Percentiles rank a stretch among this genome's conserved stretches.
Conservation (phyloP, 2,329 filamentous ascomycete genomes). For the Samsoniella hepiali region DNA sequence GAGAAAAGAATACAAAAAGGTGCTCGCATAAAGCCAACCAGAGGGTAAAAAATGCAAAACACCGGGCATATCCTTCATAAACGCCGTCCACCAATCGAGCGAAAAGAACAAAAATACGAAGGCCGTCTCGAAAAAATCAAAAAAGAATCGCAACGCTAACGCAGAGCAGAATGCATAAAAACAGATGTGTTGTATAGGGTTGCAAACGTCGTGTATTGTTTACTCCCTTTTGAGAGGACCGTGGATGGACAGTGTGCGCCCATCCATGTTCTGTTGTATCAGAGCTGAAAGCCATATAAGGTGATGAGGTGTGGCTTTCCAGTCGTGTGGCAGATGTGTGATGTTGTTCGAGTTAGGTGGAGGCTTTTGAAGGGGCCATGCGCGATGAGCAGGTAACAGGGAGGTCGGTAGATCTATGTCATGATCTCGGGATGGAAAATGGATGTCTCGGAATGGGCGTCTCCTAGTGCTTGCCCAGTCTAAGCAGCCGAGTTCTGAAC, state of each 20-base stretch:
- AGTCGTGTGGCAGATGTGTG: not conserved
- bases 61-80: slow-evolving; percentile 11
- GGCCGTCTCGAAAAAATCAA: not conserved
- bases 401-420: not conserved
- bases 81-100: not conserved
- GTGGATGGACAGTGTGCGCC: not conserved
- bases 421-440: not conserved
- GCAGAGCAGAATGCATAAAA: slow-evolving; percentile 10
- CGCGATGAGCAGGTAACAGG: not conserved
- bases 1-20: not conserved
- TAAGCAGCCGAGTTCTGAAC: slow-evolving; percentile 53
- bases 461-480: slow-evolving; percentile 39
- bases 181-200: not conserved
- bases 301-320: not conserved
- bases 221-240: not conserved
- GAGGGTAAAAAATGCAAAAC: slow-evolving; percentile 1
- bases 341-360: not conserved
- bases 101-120: not conserved
- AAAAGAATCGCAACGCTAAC: slow-evolving; percentile 16
- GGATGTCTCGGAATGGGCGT: slow-evolving; percentile 7
- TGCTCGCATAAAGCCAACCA: not conserved
- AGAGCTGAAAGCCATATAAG: not conserved
- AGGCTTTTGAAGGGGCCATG: not conserved
- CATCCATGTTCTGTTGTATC: not conserved
- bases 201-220: not conserved